Evolutionary conservation across 225 moss, liverwort and hornwort species (phyloP).

Genomic region (Polytrichum commune): DNA sequence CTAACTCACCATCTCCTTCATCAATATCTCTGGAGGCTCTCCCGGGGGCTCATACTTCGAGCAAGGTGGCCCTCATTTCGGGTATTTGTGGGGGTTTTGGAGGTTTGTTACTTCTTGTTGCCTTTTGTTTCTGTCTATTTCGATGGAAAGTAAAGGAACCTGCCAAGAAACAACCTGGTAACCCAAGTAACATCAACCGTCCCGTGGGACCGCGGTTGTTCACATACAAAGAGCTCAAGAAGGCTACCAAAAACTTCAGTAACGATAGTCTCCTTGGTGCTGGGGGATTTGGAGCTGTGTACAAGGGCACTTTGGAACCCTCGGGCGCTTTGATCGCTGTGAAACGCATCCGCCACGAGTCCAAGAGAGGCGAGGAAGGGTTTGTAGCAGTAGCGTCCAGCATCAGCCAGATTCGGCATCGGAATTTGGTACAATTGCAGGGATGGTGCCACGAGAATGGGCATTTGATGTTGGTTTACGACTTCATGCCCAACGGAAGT

Average conservation of each 20-base stretch:
- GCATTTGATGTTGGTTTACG: conserved; percentile 31
- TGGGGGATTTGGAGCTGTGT: conserved; percentile 1
- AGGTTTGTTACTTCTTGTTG: no score
- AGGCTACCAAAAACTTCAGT: conserved; percentile 28
- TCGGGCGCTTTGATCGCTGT: background rate
- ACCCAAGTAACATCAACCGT: background rate
- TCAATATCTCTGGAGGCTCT: no score
- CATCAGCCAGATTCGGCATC: conserved; percentile 29
- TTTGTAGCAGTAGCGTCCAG: conserved; percentile 27
- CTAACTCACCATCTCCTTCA: background rate
- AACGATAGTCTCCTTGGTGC: background rate
- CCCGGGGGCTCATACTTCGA: background rate
- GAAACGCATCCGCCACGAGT: conserved; percentile 12
- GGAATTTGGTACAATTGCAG: conserved; percentile 22
- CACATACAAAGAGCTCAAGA: conserved; percentile 3
- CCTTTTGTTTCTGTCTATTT: no score
- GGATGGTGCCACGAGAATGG: conserved; percentile 31
- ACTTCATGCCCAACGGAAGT: conserved; percentile 32
- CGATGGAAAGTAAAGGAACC: no score
- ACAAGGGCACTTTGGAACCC: background rate
- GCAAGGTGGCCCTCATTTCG: background rate
- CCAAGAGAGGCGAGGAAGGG: conserved; percentile 20
- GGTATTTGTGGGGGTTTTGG: background rate
- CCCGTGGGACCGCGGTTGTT: conserved; percentile 21
- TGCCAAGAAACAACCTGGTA: no score